Evolutionary conservation across 352 stramenopile species (phyloP).

Genomic region (Pythium grandisporangium): DNA sequence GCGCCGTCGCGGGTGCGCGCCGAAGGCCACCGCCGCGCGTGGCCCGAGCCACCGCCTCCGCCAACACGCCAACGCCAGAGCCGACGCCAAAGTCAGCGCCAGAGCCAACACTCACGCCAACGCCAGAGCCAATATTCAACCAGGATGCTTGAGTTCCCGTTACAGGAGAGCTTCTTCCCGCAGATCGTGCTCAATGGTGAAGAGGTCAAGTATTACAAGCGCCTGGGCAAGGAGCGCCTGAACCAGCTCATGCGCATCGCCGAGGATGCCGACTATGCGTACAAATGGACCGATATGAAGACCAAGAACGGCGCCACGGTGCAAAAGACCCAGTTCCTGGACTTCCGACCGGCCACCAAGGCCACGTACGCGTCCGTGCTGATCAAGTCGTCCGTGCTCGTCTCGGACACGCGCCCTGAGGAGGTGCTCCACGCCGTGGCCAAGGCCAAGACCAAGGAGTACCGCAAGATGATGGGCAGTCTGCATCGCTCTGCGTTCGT

Average conservation of each 20-base stretch:
- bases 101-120: too few relatives aligned
- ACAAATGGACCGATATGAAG: constrained; percentile 47
- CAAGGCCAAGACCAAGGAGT: constrained; percentile 40
- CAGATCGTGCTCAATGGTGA: constrained; percentile 60
- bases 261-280: constrained; percentile 64
- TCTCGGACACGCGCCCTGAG: constrained; percentile 20
- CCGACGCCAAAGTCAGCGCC: too few relatives aligned
- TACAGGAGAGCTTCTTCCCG: constrained; percentile 78
- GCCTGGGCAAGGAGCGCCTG: constrained; percentile 64
- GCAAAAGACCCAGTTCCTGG: constrained; percentile 54
- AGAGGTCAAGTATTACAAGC: constrained; percentile 69
- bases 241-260: constrained; percentile 68
- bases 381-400: constrained; percentile 37
- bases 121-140: too few relatives aligned
- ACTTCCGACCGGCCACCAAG: constrained; percentile 54
- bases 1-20: too few relatives aligned
- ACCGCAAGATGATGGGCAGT: constrained; percentile 29
- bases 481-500: constrained; percentile 39
- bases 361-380: constrained; percentile 37
- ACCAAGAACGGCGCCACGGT: constrained; percentile 15
- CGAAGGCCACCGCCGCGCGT: too few relatives aligned
- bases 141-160: constrained; percentile 46
- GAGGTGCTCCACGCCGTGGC: constrained; percentile 34
- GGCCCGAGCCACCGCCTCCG: too few relatives aligned
- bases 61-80: too few relatives aligned